Base-by-base conservation (phyloP, 768 basidiomycete species). In the Trametes maxima region DNA sequence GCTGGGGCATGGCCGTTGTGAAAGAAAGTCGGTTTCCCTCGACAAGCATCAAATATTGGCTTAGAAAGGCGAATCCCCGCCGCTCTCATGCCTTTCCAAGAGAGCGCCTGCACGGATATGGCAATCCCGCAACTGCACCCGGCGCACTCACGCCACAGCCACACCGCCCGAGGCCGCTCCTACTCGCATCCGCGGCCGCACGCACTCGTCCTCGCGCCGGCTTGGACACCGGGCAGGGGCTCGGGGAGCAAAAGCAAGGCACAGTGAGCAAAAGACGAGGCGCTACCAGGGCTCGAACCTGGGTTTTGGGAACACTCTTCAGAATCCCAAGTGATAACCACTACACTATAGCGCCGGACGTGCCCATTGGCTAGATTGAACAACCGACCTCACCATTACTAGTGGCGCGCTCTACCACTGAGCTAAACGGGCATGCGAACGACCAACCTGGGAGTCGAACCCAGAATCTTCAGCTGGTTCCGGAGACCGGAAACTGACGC, bases 261-360 rank as follows among this genome's bases (percentile, higher is more conserved):
- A n/a, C 44, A 45, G 21, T 2, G 11, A 11, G 22, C 45, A 57
- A 47, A 59, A 35, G 12, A 1, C 5, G 1, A 57, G 56, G 56
- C 56, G 56, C 56, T 57, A 57, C 56, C 56, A 57, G 56, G 56
- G 56, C 46, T 57, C 56, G 56, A 57, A 57, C 56, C 47, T 57
- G 56, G 56, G 56, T 57, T 49, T 57, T 57, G 56, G 56, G 56
- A 57, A 57, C 56, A 47, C 47, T 42, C 39, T 24, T 57, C 56
- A 57, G 56, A 57, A 57, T 57, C 56, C 56, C 56, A 57, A 57
- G 56, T 57, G 56, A 57, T 57, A 49, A 57, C 56, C 56, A 49
- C 56, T 57, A 57, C 56, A 57, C 56, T 57, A 57, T 57, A 57
- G 56, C 56, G 56, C 56, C 56, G 21, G 19, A n/a, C 33, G 28